Percentiles rank a stretch among this genome's conserved stretches.
Evolutionary conservation across 306 rosid species (phyloP).

Genomic region (Cicer bijugum): DNA sequence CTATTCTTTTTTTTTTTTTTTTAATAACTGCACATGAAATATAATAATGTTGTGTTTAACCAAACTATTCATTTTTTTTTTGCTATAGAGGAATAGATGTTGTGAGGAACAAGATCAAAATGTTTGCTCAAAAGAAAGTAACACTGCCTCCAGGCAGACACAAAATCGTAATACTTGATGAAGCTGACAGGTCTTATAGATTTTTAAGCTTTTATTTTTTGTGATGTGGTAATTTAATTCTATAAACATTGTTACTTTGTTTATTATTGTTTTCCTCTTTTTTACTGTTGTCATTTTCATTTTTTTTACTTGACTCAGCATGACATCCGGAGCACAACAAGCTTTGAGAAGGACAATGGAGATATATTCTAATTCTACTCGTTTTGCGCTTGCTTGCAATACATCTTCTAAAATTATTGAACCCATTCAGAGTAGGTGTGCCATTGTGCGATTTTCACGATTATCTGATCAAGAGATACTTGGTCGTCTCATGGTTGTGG

Average conservation of each 20-base stretch:
- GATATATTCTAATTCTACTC: slow-evolving; percentile 90
- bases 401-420: slow-evolving; percentile 89
- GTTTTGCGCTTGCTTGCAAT: slow-evolving; percentile 96
- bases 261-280: background rate
- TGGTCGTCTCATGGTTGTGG: slow-evolving; percentile 83
- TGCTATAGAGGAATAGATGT: slow-evolving; percentile 86
- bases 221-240: background rate
- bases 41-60: background rate
- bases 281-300: background rate
- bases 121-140: slow-evolving; percentile 95
- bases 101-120: slow-evolving; percentile 95
- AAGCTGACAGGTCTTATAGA: slow-evolving; percentile 81
- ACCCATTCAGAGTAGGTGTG: slow-evolving; percentile 99
- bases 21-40: background rate
- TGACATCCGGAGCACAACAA: slow-evolving; percentile 98
- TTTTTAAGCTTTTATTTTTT: background rate
- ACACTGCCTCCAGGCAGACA: slow-evolving; percentile 83
- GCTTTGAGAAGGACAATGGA: slow-evolving; percentile 96
- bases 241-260: background rate
- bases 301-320: slow-evolving; percentile 51
- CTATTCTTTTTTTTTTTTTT: background rate
- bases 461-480: slow-evolving; percentile 91
- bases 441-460: slow-evolving; percentile 85
- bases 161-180: slow-evolving; percentile 87
- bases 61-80: background rate